A percentile compares a stretch with the other conserved stretches of the same genome.
Evolutionary conservation across 2,329 filamentous ascomycete species (phyloP).

Genomic region (Septoria petroselini): DNA sequence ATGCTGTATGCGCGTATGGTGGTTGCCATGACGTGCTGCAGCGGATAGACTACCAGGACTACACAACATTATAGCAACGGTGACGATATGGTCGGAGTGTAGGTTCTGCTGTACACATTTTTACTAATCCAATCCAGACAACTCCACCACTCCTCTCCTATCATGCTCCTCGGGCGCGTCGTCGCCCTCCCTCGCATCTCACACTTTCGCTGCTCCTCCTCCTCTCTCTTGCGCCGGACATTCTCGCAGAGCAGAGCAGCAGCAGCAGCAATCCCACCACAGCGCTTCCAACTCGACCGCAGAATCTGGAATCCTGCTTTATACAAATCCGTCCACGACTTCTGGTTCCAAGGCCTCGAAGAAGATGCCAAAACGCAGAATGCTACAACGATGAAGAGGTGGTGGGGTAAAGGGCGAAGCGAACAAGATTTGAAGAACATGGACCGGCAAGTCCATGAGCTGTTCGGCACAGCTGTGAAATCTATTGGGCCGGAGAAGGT

Average conservation of each 20-base stretch:
- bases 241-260: too few species aligned
- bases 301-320: slow-evolving; percentile 42
- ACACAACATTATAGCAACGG: too few species aligned
- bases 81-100: too few species aligned
- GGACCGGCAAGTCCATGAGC: slow-evolving; percentile 38
- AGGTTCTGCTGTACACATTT: too few species aligned
- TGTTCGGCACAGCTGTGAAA: slow-evolving; percentile 39
- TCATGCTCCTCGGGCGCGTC: too few species aligned
- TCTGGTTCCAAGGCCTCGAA: slow-evolving; percentile 43
- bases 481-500: slow-evolving; percentile 39
- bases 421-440: slow-evolving; percentile 39
- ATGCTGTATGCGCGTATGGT: too few species aligned
- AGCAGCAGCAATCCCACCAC: slow-evolving; percentile 2
- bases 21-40: too few species aligned
- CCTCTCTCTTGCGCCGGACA: too few species aligned
- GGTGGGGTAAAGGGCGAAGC: slow-evolving; percentile 38
- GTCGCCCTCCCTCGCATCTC: not conserved
- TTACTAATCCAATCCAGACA: too few species aligned
- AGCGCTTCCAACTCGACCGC: slow-evolving; percentile 37
- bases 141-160: too few species aligned
- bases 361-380: slow-evolving; percentile 30
- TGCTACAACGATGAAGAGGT: slow-evolving; percentile 34
- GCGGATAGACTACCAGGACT: too few species aligned
- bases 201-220: not conserved
- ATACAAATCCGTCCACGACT: slow-evolving; percentile 38